Base-by-base conservation (phyloP, 768 basidiomycete genomes). In the Serendipita sp. region DNA sequence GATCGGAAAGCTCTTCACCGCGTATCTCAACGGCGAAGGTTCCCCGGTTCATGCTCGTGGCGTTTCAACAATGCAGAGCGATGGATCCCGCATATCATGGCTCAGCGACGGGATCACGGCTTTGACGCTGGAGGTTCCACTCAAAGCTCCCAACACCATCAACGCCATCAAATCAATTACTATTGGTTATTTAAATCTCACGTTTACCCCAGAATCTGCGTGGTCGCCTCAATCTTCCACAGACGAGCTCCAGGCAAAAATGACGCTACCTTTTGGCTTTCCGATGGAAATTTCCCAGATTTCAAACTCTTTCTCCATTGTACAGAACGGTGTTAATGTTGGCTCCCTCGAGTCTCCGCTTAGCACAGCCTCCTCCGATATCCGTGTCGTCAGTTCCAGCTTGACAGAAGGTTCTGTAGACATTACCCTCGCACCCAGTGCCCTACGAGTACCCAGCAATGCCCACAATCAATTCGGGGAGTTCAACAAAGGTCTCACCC, bases 191-290 rank as follows among this genome's bases (percentile, higher is more conserved):
- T 69, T 89, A 61, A 78, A 74, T 9, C 77, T 89, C 17, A 70
- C 69, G 0, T 89, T 87, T 71, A 77, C 78, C 7, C 71, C 76
- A 61, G 70, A 74, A 7, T 72, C 73, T 2, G 78, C 84, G 28
- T 88, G 83, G 82, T 71, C 74, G 17, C 86, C 86, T 1, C 70
- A 70, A n/a, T 74, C 79, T 3, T 74, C 78, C 63, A 84, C 82
- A 67, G 75, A 79, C 64, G 76, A 79, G n/a, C 79, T 88, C 17
- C 74, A 78, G 26, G 86, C 85, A 9, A 71, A 70, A 24, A 75
- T 88, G 65, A 69, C 83, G 65, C 72, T 88, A 41, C 86, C 86
- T 33, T 88, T 88, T 64, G 86, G 86, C 9, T 88, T 88, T 70
- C 72, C 72, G 28, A 5, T 86, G 17, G 72, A 74, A 1, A 80